A percentile compares a stretch with the other conserved stretches of the same genome.
Conservation (phyloP, 2,329 filamentous ascomycete genomes). For the Sporothrix variecibatus region DNA sequence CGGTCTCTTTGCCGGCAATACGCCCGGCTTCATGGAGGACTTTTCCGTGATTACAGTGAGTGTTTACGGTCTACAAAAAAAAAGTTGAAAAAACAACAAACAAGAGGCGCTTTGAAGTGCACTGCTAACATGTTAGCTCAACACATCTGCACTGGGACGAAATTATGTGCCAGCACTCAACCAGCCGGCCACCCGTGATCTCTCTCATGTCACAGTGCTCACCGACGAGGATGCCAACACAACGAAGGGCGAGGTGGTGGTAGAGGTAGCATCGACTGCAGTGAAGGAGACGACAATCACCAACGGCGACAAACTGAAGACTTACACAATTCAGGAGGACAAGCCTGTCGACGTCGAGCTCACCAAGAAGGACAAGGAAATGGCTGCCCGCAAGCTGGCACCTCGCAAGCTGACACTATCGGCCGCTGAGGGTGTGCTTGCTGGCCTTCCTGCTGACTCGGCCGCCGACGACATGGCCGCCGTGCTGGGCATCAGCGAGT, state of each 20-base stretch:
- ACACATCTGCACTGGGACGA: constrained; percentile 45
- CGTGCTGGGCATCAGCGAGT: constrained; percentile 39
- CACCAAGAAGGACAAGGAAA: constrained; percentile 24
- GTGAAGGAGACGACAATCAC: constrained; percentile 23
- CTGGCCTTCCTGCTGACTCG: constrained; percentile 31
- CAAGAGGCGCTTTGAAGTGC: background rate
- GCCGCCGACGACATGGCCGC: constrained; percentile 34
- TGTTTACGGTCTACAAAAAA: background rate
- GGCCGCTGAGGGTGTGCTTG: constrained; percentile 32
- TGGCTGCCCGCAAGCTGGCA: background rate
- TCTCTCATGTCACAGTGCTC: constrained; percentile 31
- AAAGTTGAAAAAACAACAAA: too few species aligned
- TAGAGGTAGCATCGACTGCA: background rate
- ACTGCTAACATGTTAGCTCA: constrained; percentile 37
- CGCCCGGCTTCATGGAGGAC: constrained; percentile 41
- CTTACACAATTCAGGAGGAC: constrained; percentile 27
- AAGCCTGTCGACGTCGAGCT: constrained; percentile 29
- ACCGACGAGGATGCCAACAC: constrained; percentile 7
- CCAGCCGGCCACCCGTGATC: constrained; percentile 33
- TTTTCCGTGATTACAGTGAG: constrained; percentile 44
- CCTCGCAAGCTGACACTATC: constrained; percentile 29
- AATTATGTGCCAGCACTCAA: constrained; percentile 39
- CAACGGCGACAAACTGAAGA: constrained; percentile 9
- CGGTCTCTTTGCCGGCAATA: constrained; percentile 43
- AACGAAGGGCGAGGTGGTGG: constrained; percentile 26